These are phyloP conservation scores for Astrothelium macrocarpum DNA, from an alignment of 495 filamentous ascomycete genomes.

Conservation along the genomic window DNA sequence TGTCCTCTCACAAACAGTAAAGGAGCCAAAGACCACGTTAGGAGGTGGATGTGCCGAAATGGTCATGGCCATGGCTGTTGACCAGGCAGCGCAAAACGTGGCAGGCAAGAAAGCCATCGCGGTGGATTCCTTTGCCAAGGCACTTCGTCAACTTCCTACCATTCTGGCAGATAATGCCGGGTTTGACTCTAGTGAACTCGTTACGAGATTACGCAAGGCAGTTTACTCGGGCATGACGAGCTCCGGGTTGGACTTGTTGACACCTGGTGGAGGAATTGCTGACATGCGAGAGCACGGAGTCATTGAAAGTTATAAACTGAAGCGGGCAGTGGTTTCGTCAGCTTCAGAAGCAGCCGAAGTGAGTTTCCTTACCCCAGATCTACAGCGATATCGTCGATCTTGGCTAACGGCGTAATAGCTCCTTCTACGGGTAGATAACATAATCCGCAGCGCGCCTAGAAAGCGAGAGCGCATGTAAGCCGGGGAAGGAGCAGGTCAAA, in stretches of 20 bases:
- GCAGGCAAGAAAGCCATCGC: slow-evolving; percentile 94
- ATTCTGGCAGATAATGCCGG: slow-evolving; percentile 97
- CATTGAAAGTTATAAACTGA: slow-evolving; percentile 98
- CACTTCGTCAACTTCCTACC: slow-evolving; percentile 85
- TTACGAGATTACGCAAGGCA: slow-evolving; percentile 81
- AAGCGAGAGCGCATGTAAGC: slow-evolving; percentile 61
- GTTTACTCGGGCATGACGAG: slow-evolving; percentile 90
- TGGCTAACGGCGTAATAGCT: slow-evolving; percentile 38
- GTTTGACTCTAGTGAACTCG: slow-evolving; percentile 86
- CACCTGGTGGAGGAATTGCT: slow-evolving; percentile 83
- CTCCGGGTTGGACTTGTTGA: slow-evolving; percentile 80
- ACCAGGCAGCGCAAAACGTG: slow-evolving; percentile 84
- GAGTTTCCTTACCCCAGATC: slow-evolving; percentile 27
- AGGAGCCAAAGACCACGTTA: slow-evolving; percentile 85
- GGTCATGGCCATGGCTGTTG: slow-evolving; percentile 97
- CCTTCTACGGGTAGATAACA: slow-evolving; percentile 76
- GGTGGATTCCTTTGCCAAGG: slow-evolving; percentile 78
- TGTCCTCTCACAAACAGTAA: slow-evolving; percentile 92
- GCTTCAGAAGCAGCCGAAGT: slow-evolving; percentile 96
- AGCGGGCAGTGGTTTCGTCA: slow-evolving; percentile 89
- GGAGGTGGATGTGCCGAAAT: slow-evolving; percentile 96
- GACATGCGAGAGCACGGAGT: slow-evolving; percentile 96
- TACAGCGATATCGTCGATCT: background rate
- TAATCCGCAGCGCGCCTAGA: slow-evolving; percentile 70
- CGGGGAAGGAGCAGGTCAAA: background rate